Evolutionary conservation across 345 rosid genomes (phyloP), one percentile per base, ranked within the genome.

Genomic region (Fremontodendron californicum): DNA sequence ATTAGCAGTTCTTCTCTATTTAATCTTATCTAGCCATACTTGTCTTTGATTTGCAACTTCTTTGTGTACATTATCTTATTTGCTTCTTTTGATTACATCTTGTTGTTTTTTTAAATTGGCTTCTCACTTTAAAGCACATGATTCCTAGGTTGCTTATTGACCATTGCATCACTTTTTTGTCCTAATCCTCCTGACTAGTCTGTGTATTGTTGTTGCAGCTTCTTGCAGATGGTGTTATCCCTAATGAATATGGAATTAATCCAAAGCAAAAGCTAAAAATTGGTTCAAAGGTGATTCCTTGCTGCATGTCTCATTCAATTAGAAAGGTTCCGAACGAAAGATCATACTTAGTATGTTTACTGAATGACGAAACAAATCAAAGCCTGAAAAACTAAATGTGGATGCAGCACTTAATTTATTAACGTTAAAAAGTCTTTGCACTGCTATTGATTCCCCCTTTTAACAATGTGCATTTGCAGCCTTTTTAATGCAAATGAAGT

Each of bases 191-290:
- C 52, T 79, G 27, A 54, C 64, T 60, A 12, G 19, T 60, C 78
- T 81, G 71, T 63, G 49, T 79, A 65, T 74, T 85, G 63, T 83
- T 84, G 21, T 82, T 85, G 82, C 88, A 96, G 98, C 78, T 89
- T 79, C 98, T 96, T 61, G 99, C 99, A 77, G 99, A 96, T 87
- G 97, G 98, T 80, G 98, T 96, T 76, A 92, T 96, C 58, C 99
- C 99, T 68, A 96, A 96, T 76, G 99, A 92, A 86, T 96, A 93
- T 77, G 99, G 99, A 72, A 89, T 96, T 78, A 93, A 96, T 90
- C 97, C 99, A 75, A 88, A 90, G 74, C 97, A 96, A 83, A 96
- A 93, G 85, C 85, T 96, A 82, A 92, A 92, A 86, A 93, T 96
- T 71, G 98, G 99, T 74, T 96, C 99, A 43, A 92, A 93, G 99